Percentiles rank a stretch among this genome's conserved stretches.
phyloP scores from a whole-genome alignment of 1,284 basidiomycete species.

The Trametes versicolor region DNA sequence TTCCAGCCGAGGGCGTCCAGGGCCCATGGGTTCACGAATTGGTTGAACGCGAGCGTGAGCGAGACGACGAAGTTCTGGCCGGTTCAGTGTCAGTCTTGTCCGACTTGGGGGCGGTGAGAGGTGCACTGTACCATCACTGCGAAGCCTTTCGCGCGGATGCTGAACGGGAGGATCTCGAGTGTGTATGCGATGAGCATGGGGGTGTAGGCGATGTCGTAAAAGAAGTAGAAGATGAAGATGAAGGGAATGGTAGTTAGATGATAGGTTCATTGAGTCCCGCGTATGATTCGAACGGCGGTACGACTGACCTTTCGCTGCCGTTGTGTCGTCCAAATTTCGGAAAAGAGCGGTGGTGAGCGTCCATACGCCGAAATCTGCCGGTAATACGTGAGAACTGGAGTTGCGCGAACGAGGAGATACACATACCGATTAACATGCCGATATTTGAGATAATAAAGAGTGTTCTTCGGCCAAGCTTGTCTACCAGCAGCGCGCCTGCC shows the following conservation, averaged over 20 bases:
- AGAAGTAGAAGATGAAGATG: conserved; percentile 76
- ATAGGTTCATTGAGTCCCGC: neutral
- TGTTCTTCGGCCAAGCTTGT: conserved; percentile 66
- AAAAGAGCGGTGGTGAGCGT: conserved; percentile 69
- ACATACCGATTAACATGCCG: conserved; percentile 71
- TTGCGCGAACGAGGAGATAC: neutral
- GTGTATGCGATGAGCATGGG: conserved; percentile 72
- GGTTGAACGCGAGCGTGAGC: conserved; percentile 71
- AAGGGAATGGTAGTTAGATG: conserved; percentile 70
- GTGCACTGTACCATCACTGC: conserved; percentile 66
- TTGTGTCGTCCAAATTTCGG: conserved; percentile 53
- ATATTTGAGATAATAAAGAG: conserved; percentile 70
- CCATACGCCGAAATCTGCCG: conserved; percentile 65
- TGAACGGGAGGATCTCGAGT: conserved; percentile 74
- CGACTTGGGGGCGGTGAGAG: neutral
- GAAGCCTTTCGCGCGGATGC: conserved; percentile 74
- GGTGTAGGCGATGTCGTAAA: conserved; percentile 75
- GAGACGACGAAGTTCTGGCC: conserved; percentile 65
- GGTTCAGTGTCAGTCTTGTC: conserved; percentile 51
- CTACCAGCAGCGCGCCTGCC: conserved; percentile 65
- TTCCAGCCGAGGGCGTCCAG: conserved; percentile 73
- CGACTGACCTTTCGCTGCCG: conserved; percentile 62
- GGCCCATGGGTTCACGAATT: conserved; percentile 79
- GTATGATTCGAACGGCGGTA: too few species aligned
- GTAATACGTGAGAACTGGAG: neutral